Evolutionary conservation across 164 flowering plant genomes (phyloP), one percentile per base, ranked within the genome.

Genomic region (Tetrastigma voinierianum): DNA sequence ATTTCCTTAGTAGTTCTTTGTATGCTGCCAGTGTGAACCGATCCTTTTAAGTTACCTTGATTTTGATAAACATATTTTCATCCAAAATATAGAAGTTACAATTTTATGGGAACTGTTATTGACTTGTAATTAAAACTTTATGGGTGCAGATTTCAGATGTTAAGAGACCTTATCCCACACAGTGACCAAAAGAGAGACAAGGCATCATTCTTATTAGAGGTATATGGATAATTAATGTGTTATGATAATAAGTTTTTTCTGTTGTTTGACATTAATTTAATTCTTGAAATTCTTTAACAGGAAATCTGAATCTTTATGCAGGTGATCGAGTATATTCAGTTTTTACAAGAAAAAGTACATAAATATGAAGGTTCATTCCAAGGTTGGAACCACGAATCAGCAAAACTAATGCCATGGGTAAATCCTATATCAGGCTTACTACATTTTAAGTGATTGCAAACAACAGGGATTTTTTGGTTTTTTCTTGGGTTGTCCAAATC

Each of bases 151-250:
- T 80, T 83, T 70, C 86, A 80, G 70, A 78, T 68, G 79, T 57
- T 83, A 65, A 69, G 86, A 68, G 75, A 68, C 11, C 73, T 83
- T 60, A 80, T 83, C 62, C 86, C 86, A 54, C 80, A 74, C 17
- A 70, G 81, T 67, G 84, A 83, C 70, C 86, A 83, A 54, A 83
- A 83, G 73, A 80, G 86, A 63, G 86, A 83, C 40, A 83, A 78
- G 67, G 86, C 86, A 20, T 83, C 84, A 16, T 83, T 83, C 53
- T 73, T 83, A 18, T 59, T 80, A 64, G 86, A 80, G 86, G 86
- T 82, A 61, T 40, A 46, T 47, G 12, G 12, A 43, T n/a, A n/a
- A n/a, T n/a, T n/a, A n/a, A n/a, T 57, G 18, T 67, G 40, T 61
- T 24, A 13, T 23, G 9, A 32, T 44, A 40, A 2, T 10, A 20